These are phyloP conservation scores for Cutaneotrichosporon sp. DNA, from an alignment of 1,284 basidiomycete species.

Conservation along the genomic window DNA sequence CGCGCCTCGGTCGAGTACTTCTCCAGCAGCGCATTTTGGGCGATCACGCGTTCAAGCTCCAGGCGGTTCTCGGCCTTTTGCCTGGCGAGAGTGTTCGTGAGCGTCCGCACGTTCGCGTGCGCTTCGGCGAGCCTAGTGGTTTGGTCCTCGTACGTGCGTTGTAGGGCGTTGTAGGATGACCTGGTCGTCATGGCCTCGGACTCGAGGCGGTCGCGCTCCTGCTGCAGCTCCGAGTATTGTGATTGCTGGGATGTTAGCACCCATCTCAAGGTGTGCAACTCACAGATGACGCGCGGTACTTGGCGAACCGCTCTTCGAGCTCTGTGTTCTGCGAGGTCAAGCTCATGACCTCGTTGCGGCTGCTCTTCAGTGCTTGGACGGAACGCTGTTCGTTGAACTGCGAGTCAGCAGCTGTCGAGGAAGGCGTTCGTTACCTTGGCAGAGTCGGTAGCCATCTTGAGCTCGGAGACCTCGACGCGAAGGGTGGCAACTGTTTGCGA, in stretches of 20 bases:
- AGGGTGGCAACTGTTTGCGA: conserved; percentile 74
- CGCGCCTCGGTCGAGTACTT: conserved; percentile 46
- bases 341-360: conserved; percentile 41
- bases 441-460: conserved; percentile 64
- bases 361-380: conserved; percentile 38
- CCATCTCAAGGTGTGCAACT: conserved; percentile 2
- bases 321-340: conserved; percentile 41
- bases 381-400: conserved; percentile 49
- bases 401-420: conserved; percentile 3
- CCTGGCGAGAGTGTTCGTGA: conserved; percentile 44
- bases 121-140: conserved; percentile 44
- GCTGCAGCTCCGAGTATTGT: conserved; percentile 38
- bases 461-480: conserved; percentile 78
- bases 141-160: conserved; percentile 46
- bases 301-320: conserved; percentile 43
- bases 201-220: conserved; percentile 40
- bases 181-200: conserved; percentile 36
- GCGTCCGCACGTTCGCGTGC: conserved; percentile 44
- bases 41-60: conserved; percentile 41
- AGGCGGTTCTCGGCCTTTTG: conserved; percentile 44
- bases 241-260: conserved; percentile 33
- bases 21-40: conserved; percentile 45
- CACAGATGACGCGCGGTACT: conserved; percentile 45
- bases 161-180: conserved; percentile 36
- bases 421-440: conserved; percentile 35